Percentiles rank a stretch among this genome's conserved stretches.
Evolutionary conservation across 78 protist species (phyloP).

Genomic region (Dictyostelium firmibasis): DNA sequence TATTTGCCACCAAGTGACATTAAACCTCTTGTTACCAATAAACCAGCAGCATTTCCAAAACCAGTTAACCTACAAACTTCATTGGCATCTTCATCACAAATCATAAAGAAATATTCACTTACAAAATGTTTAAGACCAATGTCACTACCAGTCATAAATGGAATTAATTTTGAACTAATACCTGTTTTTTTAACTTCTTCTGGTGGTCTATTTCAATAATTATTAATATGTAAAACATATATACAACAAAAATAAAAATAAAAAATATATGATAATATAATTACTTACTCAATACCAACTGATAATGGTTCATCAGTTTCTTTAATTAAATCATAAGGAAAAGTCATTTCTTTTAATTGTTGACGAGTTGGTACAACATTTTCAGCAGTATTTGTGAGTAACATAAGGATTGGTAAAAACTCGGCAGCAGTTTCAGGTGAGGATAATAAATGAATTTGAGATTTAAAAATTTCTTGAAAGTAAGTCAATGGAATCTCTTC

Average conservation of each 20-base stretch:
- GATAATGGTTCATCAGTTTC: conserved; percentile 71
- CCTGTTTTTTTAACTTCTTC: conserved; percentile 32
- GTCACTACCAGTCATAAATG: conserved; percentile 67
- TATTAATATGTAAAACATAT: too few species aligned
- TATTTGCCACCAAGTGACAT: conserved; percentile 63
- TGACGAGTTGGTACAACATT: conserved; percentile 50
- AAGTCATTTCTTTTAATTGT: conserved; percentile 41
- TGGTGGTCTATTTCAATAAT: conserved; percentile 41
- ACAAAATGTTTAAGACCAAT: conserved; percentile 75
- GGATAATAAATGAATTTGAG: conserved; percentile 9
- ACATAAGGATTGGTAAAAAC: conserved; percentile 55
- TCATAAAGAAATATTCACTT: conserved; percentile 47
- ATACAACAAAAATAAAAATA: neutral
- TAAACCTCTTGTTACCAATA: conserved; percentile 61
- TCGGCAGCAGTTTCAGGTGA: conserved; percentile 42
- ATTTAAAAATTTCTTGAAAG: conserved; percentile 32
- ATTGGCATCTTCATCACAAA: conserved; percentile 80
- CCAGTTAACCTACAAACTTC: conserved; percentile 78
- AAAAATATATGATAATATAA: neutral
- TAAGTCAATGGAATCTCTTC: conserved; percentile 24
- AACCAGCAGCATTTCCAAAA: conserved; percentile 80
- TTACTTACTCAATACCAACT: conserved; percentile 51
- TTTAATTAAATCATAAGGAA: conserved; percentile 54
- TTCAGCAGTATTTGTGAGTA: conserved; percentile 49
- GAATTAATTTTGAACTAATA: conserved; percentile 62